phyloP scores from a whole-genome alignment of 371 early-diverging fungal genomes.

The Lichtheimia hyalospora region DNA sequence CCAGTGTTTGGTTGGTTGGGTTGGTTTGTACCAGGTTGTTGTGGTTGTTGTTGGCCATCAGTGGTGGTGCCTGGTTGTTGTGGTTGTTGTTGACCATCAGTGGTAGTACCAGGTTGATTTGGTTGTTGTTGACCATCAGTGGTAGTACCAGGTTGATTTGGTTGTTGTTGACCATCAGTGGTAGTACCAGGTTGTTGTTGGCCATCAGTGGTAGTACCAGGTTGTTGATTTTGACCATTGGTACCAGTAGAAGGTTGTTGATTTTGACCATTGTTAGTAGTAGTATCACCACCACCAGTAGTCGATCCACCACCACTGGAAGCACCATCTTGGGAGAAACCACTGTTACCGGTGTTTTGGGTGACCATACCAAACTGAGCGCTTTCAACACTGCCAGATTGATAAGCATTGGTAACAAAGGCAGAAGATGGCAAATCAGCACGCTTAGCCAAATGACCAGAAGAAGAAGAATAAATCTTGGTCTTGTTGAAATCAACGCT shows the following conservation, averaged over 20 bases:
- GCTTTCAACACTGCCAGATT: conserved; percentile 33
- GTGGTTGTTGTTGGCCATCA: neutral
- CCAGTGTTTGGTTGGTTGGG: no score
- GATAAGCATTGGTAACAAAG: conserved; percentile 42
- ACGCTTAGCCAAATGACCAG: conserved; percentile 24
- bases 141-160: neutral
- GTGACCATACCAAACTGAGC: conserved; percentile 50
- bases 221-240: neutral
- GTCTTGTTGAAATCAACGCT: conserved; percentile 34
- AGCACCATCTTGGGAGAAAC: conserved; percentile 27
- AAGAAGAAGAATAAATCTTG: conserved; percentile 11
- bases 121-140: neutral
- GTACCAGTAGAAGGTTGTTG: neutral
- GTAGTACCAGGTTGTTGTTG: conserved; percentile 6
- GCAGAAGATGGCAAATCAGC: conserved; percentile 29
- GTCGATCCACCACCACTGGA: neutral
- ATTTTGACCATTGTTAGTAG: neutral
- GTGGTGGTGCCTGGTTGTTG: neutral
- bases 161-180: neutral
- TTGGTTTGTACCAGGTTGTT: neutral
- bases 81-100: conserved; percentile 2
- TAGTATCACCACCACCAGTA: neutral
- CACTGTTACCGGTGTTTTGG: conserved; percentile 10
- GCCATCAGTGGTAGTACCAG: conserved; percentile 8
- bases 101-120: neutral